Evolutionary conservation across 139 green algal genomes (phyloP).

Genomic region (Tetratostichococcus sp.): DNA sequence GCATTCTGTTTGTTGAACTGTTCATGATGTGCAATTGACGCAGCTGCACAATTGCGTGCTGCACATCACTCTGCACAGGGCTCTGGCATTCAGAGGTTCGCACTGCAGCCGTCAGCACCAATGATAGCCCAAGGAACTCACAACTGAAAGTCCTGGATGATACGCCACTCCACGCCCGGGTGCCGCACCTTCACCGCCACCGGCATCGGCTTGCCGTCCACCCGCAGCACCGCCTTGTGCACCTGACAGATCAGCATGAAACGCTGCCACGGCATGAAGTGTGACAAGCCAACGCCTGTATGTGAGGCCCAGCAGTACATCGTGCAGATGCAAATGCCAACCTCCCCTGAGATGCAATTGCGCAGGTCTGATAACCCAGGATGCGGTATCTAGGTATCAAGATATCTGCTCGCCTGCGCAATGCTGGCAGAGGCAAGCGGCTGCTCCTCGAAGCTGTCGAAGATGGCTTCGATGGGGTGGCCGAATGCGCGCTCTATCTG

Average conservation of each 20-base stretch:
- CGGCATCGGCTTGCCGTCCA: conserved; percentile 11
- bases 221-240: conserved; percentile 58
- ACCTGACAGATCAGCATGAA: conserved; percentile 36
- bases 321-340: too few species aligned
- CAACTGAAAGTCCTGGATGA: conserved; percentile 87
- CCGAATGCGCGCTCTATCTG: conserved; percentile 77
- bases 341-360: too few species aligned
- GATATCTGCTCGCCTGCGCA: conserved; percentile 67
- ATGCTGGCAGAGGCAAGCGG: conserved; percentile 91
- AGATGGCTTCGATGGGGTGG: conserved; percentile 65
- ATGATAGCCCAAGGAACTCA: too few species aligned
- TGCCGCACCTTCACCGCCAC: conserved; percentile 89
- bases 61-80: too few species aligned
- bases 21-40: too few species aligned
- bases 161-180: conserved; percentile 71
- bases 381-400: background rate
- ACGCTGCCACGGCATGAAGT: too few species aligned
- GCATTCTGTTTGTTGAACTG: too few species aligned
- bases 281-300: too few species aligned
- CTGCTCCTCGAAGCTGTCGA: conserved; percentile 74
- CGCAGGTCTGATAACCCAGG: too few species aligned
- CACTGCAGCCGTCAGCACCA: too few species aligned
- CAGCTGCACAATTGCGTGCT: too few species aligned
- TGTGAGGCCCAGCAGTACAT: background rate
- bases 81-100: too few species aligned